Percentiles rank a stretch among this genome's conserved stretches.
phyloP scores from a whole-genome alignment of 2,329 filamentous ascomycete species.

The Nakataea oryzae region DNA sequence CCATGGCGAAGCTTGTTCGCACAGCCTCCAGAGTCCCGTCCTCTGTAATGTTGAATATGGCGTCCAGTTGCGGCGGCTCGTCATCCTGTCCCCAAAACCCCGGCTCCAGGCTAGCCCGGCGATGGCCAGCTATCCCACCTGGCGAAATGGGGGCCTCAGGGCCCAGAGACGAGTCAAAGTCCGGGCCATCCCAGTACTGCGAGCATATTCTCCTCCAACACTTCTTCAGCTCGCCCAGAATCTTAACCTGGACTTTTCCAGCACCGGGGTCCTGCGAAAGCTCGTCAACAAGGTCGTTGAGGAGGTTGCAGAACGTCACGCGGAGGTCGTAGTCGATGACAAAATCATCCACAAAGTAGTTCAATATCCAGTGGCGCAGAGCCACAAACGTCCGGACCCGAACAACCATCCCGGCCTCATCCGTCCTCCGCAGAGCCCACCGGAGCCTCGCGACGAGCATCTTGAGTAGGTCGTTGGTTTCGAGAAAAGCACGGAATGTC shows the following conservation, averaged over 20 bases:
- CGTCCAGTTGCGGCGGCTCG: conserved; percentile 34
- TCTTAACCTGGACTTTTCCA: conserved; percentile 59
- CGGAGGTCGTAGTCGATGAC: conserved; percentile 65
- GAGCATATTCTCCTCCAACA: conserved; percentile 91
- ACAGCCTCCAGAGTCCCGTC: conserved; percentile 14
- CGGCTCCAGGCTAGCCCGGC: conserved; percentile 44
- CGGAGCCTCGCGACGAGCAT: conserved; percentile 76
- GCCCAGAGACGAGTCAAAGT: conserved; percentile 50
- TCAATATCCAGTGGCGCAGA: conserved; percentile 91
- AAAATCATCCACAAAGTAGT: conserved; percentile 96
- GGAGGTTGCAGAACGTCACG: conserved; percentile 64
- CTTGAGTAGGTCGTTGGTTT: conserved; percentile 63
- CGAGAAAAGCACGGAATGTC: conserved; percentile 82
- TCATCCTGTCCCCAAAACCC: conserved; percentile 41
- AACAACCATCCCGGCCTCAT: conserved; percentile 87
- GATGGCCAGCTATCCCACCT: conserved; percentile 59
- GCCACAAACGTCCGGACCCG: conserved; percentile 92
- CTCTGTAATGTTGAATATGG: conserved; percentile 19
- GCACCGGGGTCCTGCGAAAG: conserved; percentile 31
- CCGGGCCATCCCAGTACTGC: conserved; percentile 73
- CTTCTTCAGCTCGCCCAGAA: conserved; percentile 88
- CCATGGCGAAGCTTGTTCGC: conserved; percentile 31
- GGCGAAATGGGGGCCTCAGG: conserved; percentile 61
- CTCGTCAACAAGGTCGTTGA: conserved; percentile 59
- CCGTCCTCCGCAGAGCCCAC: conserved; percentile 73